A percentile compares a stretch with the other conserved stretches of the same genome.
phyloP scores from a whole-genome alignment of 768 basidiomycete species.

The Amanita subjunquillea region DNA sequence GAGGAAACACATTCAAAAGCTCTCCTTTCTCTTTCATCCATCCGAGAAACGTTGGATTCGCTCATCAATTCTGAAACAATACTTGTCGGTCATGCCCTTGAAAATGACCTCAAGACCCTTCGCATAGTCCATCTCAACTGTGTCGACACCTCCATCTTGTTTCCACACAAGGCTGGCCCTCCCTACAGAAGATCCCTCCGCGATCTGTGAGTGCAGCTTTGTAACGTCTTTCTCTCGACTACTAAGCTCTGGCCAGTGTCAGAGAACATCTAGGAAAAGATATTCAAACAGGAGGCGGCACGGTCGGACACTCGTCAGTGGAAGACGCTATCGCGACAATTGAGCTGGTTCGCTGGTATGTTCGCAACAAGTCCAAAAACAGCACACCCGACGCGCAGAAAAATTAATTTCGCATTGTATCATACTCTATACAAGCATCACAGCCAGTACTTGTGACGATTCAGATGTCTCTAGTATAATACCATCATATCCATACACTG shows the following conservation, averaged over 20 bases:
- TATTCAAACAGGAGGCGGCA: slow-evolving; percentile 74
- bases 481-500: slow-evolving; percentile 74
- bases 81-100: slow-evolving; percentile 82
- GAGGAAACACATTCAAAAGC: slow-evolving; percentile 50
- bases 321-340: slow-evolving; percentile 88
- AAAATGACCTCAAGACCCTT: slow-evolving; percentile 89
- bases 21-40: slow-evolving; percentile 49
- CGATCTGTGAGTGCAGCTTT: slow-evolving; percentile 48
- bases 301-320: slow-evolving; percentile 77
- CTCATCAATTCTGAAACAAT: slow-evolving; percentile 76
- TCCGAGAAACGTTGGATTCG: slow-evolving; percentile 57
- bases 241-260: slow-evolving; percentile 36
- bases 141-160: slow-evolving; percentile 81
- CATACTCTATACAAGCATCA: slow-evolving; percentile 47
- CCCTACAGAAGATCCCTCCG: slow-evolving; percentile 78
- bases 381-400: background rate
- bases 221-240: slow-evolving; percentile 9
- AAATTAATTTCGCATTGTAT: background rate
- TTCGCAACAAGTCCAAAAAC: slow-evolving; percentile 47
- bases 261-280: slow-evolving; percentile 71
- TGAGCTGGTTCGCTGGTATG: slow-evolving; percentile 78
- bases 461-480: slow-evolving; percentile 74
- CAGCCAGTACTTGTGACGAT: slow-evolving; percentile 64
- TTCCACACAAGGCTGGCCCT: slow-evolving; percentile 63
- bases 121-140: slow-evolving; percentile 78